These are phyloP conservation scores for Diaporthe sp. DNA, from an alignment of 2,329 filamentous ascomycete genomes.

Conservation along the genomic window DNA sequence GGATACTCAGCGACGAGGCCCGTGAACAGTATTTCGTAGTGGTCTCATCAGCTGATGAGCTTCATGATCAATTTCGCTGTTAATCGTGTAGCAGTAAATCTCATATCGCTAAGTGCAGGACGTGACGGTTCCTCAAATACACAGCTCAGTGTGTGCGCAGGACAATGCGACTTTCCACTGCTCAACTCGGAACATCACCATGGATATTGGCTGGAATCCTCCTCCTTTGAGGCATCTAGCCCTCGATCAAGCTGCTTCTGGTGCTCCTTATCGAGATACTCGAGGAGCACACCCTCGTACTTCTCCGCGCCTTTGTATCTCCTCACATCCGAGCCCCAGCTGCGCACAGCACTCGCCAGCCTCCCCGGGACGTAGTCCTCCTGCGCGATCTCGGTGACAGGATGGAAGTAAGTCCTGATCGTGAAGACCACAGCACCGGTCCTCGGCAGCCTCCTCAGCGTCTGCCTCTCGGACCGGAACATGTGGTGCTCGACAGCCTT, in stretches of 20 bases:
- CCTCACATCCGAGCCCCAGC: slow-evolving; percentile 84
- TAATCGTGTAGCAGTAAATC: no score
- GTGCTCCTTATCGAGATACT: slow-evolving; percentile 82
- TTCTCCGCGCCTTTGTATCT: slow-evolving; percentile 83
- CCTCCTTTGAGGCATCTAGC: slow-evolving; percentile 71
- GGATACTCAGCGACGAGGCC: no score
- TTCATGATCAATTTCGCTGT: no score
- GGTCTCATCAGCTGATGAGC: background rate
- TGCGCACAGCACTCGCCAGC: slow-evolving; percentile 81
- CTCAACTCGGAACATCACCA: slow-evolving; percentile 51
- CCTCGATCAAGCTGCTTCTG: slow-evolving; percentile 78
- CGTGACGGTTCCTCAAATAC: no score
- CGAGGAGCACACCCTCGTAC: slow-evolving; percentile 79
- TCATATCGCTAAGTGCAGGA: background rate
- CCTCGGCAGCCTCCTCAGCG: slow-evolving; percentile 71
- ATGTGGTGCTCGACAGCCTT: slow-evolving; percentile 79
- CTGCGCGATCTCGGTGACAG: slow-evolving; percentile 73
- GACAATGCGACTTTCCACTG: no score
- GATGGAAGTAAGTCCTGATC: slow-evolving; percentile 84
- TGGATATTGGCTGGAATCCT: slow-evolving; percentile 73
- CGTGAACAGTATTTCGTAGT: background rate
- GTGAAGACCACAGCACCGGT: slow-evolving; percentile 77
- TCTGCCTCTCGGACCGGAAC: slow-evolving; percentile 83
- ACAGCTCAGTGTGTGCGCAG: no score
- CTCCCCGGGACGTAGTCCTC: slow-evolving; percentile 84